phyloP scores from a whole-genome alignment of 2,329 filamentous ascomycete species.

The Blastomyces emzantsi region DNA sequence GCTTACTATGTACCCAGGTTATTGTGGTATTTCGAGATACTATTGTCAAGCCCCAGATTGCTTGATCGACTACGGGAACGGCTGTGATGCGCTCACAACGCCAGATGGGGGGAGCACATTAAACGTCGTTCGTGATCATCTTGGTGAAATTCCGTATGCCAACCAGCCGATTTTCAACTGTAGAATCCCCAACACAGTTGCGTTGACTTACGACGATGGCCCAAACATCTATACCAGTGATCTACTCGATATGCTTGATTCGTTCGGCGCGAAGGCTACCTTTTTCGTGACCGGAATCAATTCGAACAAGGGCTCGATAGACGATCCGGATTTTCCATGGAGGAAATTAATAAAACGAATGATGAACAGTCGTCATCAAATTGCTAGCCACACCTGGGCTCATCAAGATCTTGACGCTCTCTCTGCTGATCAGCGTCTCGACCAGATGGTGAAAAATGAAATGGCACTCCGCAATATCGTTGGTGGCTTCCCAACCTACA shows the following conservation, averaged over 20 bases:
- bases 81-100: conserved; percentile 30
- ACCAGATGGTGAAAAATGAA: conserved; percentile 42
- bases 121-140: conserved; percentile 27
- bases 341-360: conserved; percentile 34
- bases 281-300: conserved; percentile 54
- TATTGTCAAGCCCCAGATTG: conserved; percentile 37
- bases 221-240: conserved; percentile 53
- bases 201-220: conserved; percentile 60
- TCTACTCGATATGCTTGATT: conserved; percentile 52
- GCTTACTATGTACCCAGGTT: conserved; percentile 25
- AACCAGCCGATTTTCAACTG: conserved; percentile 32
- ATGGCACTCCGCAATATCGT: conserved; percentile 41
- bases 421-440: conserved; percentile 27
- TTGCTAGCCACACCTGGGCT: conserved; percentile 46
- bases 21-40: conserved; percentile 29
- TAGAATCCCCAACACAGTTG: conserved; percentile 49
- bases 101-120: conserved; percentile 31
- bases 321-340: conserved; percentile 35
- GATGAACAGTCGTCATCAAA: conserved; percentile 40
- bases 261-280: conserved; percentile 54
- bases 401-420: conserved; percentile 41
- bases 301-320: conserved; percentile 39
- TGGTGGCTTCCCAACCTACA: conserved; percentile 44
- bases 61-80: conserved; percentile 30
- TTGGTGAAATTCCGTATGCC: conserved; percentile 31